These are phyloP conservation scores for Nemania sp. DNA, from an alignment of 2,329 filamentous ascomycete species.

Conservation along the genomic window DNA sequence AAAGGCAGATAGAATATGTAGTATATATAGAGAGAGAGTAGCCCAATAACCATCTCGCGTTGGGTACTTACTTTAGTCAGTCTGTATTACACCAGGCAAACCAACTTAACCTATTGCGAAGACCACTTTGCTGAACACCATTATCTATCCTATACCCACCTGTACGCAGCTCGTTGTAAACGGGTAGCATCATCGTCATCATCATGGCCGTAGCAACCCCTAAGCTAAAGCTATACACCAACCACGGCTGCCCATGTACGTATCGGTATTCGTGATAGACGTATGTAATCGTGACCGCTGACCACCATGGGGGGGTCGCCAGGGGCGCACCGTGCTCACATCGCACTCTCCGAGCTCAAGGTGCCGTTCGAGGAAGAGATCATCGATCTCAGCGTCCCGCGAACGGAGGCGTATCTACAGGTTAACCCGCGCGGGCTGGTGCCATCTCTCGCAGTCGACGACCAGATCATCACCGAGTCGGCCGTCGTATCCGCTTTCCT, in stretches of 20 bases:
- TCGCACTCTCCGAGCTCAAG: slow-evolving; percentile 68
- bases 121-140: not conserved
- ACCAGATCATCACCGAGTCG: slow-evolving; percentile 73
- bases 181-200: slow-evolving; percentile 17
- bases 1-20: not conserved
- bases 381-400: slow-evolving; percentile 71
- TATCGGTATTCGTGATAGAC: not conserved
- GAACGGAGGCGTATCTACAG: slow-evolving; percentile 73
- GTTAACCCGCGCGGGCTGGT: slow-evolving; percentile 82
- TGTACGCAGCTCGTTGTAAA: not conserved
- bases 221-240: slow-evolving; percentile 38
- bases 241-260: slow-evolving; percentile 38
- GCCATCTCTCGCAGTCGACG: slow-evolving; percentile 68
- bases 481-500: slow-evolving; percentile 73
- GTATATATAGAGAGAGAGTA: not conserved
- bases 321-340: slow-evolving; percentile 76
- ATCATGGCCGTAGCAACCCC: slow-evolving; percentile 32
- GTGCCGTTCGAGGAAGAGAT: slow-evolving; percentile 71
- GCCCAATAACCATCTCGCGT: no score
- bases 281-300: slow-evolving; percentile 2
- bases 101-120: no score
- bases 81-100: no score
- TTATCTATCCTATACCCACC: not conserved
- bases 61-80: no score
- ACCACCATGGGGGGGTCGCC: slow-evolving; percentile 17